A percentile compares a stretch with the other conserved stretches of the same genome.
Evolutionary conservation across 2,329 filamentous ascomycete genomes (phyloP).

Genomic region (Endothia cerciana): DNA sequence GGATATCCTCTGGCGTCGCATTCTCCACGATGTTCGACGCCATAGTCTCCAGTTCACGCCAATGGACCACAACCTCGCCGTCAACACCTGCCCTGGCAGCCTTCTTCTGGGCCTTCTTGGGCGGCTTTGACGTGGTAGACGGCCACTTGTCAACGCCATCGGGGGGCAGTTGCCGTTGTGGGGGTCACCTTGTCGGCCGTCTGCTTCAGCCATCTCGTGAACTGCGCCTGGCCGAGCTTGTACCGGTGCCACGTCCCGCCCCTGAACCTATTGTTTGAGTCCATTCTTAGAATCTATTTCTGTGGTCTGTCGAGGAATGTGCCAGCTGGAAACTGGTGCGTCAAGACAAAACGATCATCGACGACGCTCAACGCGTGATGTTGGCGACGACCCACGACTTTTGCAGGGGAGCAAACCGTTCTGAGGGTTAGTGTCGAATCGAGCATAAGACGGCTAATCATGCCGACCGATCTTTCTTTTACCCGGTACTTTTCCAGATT

Average conservation of each 20-base stretch:
- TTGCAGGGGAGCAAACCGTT: too few species aligned
- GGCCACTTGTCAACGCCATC: too few species aligned
- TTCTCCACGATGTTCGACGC: slow-evolving; percentile 32
- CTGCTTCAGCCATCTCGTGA: slow-evolving; percentile 19
- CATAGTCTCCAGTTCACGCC: slow-evolving; percentile 30
- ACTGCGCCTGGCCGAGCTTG: slow-evolving; percentile 22
- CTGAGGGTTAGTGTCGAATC: too few species aligned
- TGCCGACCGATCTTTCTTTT: too few species aligned
- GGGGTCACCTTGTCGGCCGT: slow-evolving; percentile 30
- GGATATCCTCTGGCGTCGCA: slow-evolving; percentile 34
- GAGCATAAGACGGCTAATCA: too few species aligned
- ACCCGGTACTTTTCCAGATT: too few species aligned
- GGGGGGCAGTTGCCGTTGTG: background rate
- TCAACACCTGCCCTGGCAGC: slow-evolving; percentile 21
- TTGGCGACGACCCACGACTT: too few species aligned
- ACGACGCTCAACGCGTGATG: too few species aligned
- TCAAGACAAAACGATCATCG: too few species aligned
- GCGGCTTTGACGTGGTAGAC: background rate
- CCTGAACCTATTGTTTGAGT: background rate
- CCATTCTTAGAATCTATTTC: background rate
- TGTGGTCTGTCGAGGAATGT: background rate
- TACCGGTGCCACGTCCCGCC: slow-evolving; percentile 20
- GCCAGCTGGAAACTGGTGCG: background rate
- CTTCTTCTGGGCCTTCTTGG: slow-evolving; percentile 17
- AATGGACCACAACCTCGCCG: slow-evolving; percentile 27